Percentiles rank a stretch among this genome's conserved stretches.
Evolutionary conservation across 176 grass and related monocot genomes (phyloP).

Genomic region (Tuctoria greenei): DNA sequence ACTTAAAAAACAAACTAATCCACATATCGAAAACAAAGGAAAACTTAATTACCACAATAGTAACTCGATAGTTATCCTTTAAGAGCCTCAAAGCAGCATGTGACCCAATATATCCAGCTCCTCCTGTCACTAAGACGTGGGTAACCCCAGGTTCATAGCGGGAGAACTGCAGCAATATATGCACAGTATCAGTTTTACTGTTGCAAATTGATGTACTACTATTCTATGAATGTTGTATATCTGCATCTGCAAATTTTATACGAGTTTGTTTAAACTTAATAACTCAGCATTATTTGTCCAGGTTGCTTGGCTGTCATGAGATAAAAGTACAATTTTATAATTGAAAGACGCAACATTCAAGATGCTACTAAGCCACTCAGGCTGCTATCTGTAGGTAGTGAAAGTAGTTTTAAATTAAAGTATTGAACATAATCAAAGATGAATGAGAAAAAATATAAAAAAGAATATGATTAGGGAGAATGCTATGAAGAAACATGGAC

Average conservation of each 20-base stretch:
- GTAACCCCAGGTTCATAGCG: conserved; percentile 64
- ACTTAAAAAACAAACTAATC: conserved; percentile 19
- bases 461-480: conserved; percentile 16
- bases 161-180: conserved; percentile 63
- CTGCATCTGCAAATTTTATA: conserved; percentile 21
- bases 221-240: background rate
- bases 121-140: conserved; percentile 76
- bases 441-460: conserved; percentile 11
- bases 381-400: conserved; percentile 21
- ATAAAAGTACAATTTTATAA: conserved; percentile 15
- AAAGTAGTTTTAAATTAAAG: conserved; percentile 26
- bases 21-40: conserved; percentile 22
- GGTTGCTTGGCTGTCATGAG: conserved; percentile 14
- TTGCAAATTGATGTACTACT: background rate
- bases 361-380: conserved; percentile 21
- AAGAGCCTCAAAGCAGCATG: conserved; percentile 70
- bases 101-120: conserved; percentile 90
- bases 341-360: conserved; percentile 31
- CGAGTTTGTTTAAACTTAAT: background rate
- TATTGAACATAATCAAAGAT: conserved; percentile 13
- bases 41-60: conserved; percentile 73
- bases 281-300: conserved; percentile 15
- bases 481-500: conserved; percentile 27
- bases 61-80: conserved; percentile 72
- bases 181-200: conserved; percentile 12